A percentile compares a stretch with the other conserved stretches of the same genome.
These are phyloP conservation scores for Lachancea thermotolerans DNA, from an alignment of 805 yeast species.

Conservation along the genomic window DNA sequence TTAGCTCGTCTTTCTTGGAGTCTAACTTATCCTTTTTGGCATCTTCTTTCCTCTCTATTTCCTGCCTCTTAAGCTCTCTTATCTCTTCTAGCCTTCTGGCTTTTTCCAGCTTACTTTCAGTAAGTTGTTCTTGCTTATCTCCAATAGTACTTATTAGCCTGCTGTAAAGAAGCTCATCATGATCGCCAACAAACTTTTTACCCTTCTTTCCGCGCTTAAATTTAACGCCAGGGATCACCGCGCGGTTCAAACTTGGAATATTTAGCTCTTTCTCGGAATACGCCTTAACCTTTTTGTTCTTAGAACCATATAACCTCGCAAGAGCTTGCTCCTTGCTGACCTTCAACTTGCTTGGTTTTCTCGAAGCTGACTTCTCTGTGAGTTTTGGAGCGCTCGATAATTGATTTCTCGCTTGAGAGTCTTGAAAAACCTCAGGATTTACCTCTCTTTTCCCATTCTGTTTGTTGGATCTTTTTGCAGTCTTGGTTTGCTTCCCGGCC, in stretches of 20 bases:
- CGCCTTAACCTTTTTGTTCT: constrained; percentile 39
- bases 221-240: constrained; percentile 79
- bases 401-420: constrained; percentile 62
- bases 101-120: constrained; percentile 86
- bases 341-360: constrained; percentile 42
- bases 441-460: constrained; percentile 51
- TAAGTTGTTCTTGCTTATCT: constrained; percentile 67
- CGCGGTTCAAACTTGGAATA: constrained; percentile 72
- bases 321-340: constrained; percentile 62
- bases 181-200: constrained; percentile 67
- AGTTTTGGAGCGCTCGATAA: constrained; percentile 46
- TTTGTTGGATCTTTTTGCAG: constrained; percentile 47
- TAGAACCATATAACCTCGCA: constrained; percentile 62
- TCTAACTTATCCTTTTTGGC: constrained; percentile 64
- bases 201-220: constrained; percentile 80
- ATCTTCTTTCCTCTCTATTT: constrained; percentile 77
- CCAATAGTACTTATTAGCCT: constrained; percentile 75
- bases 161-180: constrained; percentile 53
- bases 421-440: constrained; percentile 60
- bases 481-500: constrained; percentile 56
- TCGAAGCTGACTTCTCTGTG: constrained; percentile 50
- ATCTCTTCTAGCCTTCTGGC: constrained; percentile 84
- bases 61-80: constrained; percentile 78
- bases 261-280: constrained; percentile 75
- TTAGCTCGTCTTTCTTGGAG: constrained; percentile 69